These are phyloP conservation scores for Paratinospora sagittata DNA, from an alignment of 164 flowering plant genomes.

Conservation along the genomic window DNA sequence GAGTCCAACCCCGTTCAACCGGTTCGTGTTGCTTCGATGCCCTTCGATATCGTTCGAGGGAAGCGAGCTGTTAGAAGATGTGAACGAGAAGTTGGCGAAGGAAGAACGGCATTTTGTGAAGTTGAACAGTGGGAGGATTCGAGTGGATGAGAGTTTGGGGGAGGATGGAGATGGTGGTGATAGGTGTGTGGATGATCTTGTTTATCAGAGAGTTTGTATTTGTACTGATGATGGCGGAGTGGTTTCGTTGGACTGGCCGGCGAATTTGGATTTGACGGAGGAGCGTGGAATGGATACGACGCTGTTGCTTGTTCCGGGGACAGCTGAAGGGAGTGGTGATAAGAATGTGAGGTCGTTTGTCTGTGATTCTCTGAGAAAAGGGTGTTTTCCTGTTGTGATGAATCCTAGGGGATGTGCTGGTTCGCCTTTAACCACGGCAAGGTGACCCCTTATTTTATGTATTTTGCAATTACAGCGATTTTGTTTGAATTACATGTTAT, in stretches of 20 bases:
- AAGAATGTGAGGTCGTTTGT: slow-evolving; percentile 45
- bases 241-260: slow-evolving; percentile 83
- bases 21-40: slow-evolving; percentile 78
- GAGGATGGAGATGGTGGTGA: slow-evolving; percentile 1
- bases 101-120: slow-evolving; percentile 69
- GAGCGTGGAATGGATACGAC: slow-evolving; percentile 85
- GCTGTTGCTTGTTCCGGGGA: slow-evolving; percentile 73
- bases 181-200: slow-evolving; percentile 23
- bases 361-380: slow-evolving; percentile 45
- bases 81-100: slow-evolving; percentile 52
- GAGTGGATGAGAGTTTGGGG: background rate
- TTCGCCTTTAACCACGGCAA: slow-evolving; percentile 78
- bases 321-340: slow-evolving; percentile 69
- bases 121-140: slow-evolving; percentile 47
- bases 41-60: slow-evolving; percentile 59
- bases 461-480: background rate
- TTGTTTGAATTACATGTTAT: background rate
- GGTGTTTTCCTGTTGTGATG: slow-evolving; percentile 82
- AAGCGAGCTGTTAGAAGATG: slow-evolving; percentile 38
- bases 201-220: slow-evolving; percentile 72
- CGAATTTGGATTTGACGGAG: slow-evolving; percentile 62
- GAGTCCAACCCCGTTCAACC: slow-evolving; percentile 85
- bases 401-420: slow-evolving; percentile 95
- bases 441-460: slow-evolving; percentile 32
- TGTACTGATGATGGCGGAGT: slow-evolving; percentile 80